Percentiles rank a stretch among this genome's conserved stretches.
phyloP scores from a whole-genome alignment of 768 basidiomycete genomes.

The Kwoniella newhampshirensis region DNA sequence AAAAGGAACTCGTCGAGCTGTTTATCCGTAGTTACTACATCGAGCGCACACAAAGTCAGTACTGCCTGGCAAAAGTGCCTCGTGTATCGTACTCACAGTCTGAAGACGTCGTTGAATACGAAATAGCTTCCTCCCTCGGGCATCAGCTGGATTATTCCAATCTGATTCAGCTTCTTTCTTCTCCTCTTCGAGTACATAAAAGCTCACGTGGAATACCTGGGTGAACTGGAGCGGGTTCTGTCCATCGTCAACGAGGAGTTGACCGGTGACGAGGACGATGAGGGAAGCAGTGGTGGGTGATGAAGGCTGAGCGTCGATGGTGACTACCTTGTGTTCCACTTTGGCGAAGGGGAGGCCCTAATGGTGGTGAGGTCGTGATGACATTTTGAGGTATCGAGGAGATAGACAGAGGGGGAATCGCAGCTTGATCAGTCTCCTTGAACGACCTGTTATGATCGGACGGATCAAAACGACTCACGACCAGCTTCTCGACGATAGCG shows the following conservation, averaged over 20 bases:
- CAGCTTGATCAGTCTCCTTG: no score
- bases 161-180: neutral
- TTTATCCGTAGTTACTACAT: slow-evolving; percentile 22
- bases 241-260: slow-evolving; percentile 77
- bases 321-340: slow-evolving; percentile 77
- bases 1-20: no score
- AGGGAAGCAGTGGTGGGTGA: slow-evolving; percentile 60
- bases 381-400: neutral
- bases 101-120: slow-evolving; percentile 89
- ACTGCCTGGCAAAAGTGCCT: neutral
- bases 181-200: no score
- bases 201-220: slow-evolving; percentile 75
- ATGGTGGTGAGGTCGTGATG: neutral
- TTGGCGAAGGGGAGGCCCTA: slow-evolving; percentile 76
- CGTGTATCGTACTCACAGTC: slow-evolving; percentile 52
- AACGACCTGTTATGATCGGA: no score
- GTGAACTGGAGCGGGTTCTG: slow-evolving; percentile 80
- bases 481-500: slow-evolving; percentile 74
- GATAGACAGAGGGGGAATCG: no score
- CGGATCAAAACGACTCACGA: slow-evolving; percentile 59
- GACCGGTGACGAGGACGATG: slow-evolving; percentile 84
- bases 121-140: slow-evolving; percentile 73
- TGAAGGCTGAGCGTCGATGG: slow-evolving; percentile 86
- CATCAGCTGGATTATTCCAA: slow-evolving; percentile 58
- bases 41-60: neutral